Evolutionary conservation across 2,329 filamentous ascomycete species (phyloP).

Genomic region (Fusarium guadeloupense): DNA sequence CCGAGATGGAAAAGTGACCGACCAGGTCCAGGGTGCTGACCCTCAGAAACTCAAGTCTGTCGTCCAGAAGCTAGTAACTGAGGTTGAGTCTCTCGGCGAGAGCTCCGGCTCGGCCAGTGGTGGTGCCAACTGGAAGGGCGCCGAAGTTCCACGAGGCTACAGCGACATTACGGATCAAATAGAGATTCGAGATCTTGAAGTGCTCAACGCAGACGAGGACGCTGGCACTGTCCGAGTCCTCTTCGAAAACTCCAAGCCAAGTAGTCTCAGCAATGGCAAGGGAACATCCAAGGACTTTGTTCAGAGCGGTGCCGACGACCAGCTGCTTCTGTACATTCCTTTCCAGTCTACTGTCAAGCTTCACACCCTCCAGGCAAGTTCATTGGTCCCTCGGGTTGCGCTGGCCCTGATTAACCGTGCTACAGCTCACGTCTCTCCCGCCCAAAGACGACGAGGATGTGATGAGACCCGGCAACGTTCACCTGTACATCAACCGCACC

Average conservation of each 20-base stretch:
- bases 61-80: conserved; percentile 74
- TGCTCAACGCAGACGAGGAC: conserved; percentile 85
- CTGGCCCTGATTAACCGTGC: conserved; percentile 28
- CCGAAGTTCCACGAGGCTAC: conserved; percentile 81
- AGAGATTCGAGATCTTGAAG: conserved; percentile 81
- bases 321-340: conserved; percentile 91
- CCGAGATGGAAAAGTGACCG: conserved; percentile 72
- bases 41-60: conserved; percentile 73
- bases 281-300: conserved; percentile 77
- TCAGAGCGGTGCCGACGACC: conserved; percentile 96
- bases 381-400: background rate
- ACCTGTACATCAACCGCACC: conserved; percentile 86
- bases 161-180: conserved; percentile 83
- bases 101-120: conserved; percentile 53
- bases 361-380: conserved; percentile 75
- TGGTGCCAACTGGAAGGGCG: conserved; percentile 73
- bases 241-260: conserved; percentile 76
- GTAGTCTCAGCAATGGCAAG: conserved; percentile 67
- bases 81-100: conserved; percentile 67
- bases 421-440: conserved; percentile 84
- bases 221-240: conserved; percentile 77
- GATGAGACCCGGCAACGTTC: conserved; percentile 83
- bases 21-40: conserved; percentile 79
- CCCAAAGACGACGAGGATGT: conserved; percentile 75
- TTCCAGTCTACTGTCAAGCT: conserved; percentile 90